Evolutionary conservation across 1,284 basidiomycete species (phyloP).

Genomic region (Pyrrhoderma noxium): DNA sequence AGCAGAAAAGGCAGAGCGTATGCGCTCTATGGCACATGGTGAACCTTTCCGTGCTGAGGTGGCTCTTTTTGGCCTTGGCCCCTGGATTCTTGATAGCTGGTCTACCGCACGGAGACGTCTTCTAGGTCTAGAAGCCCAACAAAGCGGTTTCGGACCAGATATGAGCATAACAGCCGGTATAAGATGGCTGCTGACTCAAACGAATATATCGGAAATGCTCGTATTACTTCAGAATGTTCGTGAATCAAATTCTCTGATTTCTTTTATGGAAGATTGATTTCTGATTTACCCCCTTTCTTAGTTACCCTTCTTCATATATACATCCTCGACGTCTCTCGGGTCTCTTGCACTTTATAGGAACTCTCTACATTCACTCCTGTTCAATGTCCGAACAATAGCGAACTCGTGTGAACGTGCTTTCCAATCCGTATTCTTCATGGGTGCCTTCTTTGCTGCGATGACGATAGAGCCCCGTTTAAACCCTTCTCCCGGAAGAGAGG

Average conservation of each 20-base stretch:
- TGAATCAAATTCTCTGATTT: slow-evolving; percentile 15
- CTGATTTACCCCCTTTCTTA: slow-evolving; percentile 26
- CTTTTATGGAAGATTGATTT: slow-evolving; percentile 6
- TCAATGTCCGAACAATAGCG: slow-evolving; percentile 51
- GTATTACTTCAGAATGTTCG: slow-evolving; percentile 62
- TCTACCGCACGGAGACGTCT: slow-evolving; percentile 51
- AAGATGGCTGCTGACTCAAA: slow-evolving; percentile 38
- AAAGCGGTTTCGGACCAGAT: slow-evolving; percentile 4
- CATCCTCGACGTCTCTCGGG: slow-evolving; percentile 66
- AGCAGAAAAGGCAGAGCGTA: slow-evolving; percentile 60
- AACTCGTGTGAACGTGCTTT: slow-evolving; percentile 62
- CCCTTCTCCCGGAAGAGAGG: slow-evolving; percentile 43
- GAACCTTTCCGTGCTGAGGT: slow-evolving; percentile 69
- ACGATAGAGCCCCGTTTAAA: slow-evolving; percentile 59
- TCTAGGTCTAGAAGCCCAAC: slow-evolving; percentile 41
- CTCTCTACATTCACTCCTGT: slow-evolving; percentile 64
- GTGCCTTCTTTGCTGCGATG: slow-evolving; percentile 70
- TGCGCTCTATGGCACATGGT: slow-evolving; percentile 64
- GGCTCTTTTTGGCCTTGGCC: slow-evolving; percentile 69
- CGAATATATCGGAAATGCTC: slow-evolving; percentile 56
- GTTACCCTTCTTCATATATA: slow-evolving; percentile 65
- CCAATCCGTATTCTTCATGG: slow-evolving; percentile 76
- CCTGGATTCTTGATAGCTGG: slow-evolving; percentile 77
- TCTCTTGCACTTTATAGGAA: slow-evolving; percentile 69
- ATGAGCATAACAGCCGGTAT: slow-evolving; percentile 8